Evolutionary conservation across 768 basidiomycete genomes (phyloP).

Genomic region (Chiua virens): DNA sequence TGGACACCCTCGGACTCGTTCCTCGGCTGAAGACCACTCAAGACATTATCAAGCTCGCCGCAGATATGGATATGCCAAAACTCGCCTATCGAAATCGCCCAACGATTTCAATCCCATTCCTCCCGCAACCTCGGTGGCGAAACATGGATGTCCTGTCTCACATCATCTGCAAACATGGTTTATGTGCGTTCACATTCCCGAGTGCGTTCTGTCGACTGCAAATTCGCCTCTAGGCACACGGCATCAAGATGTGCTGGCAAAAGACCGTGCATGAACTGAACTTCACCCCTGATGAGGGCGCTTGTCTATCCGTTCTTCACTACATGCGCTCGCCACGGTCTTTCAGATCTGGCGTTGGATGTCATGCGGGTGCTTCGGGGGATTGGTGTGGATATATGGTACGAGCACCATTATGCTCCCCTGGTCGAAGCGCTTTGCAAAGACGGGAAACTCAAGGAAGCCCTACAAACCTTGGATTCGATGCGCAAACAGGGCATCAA

Average conservation of each 20-base stretch:
- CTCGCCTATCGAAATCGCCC: constrained; percentile 73
- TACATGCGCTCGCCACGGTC: constrained; percentile 72
- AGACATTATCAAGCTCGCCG: constrained; percentile 52
- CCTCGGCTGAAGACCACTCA: constrained; percentile 52
- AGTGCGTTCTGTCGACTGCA: not conserved
- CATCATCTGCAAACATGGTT: constrained; percentile 58
- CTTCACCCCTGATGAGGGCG: constrained; percentile 71
- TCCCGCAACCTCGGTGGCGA: constrained; percentile 50
- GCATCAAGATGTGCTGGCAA: constrained; percentile 63
- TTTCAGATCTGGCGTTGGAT: constrained; percentile 65
- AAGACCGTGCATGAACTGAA: constrained; percentile 51
- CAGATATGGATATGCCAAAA: constrained; percentile 53
- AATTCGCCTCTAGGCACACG: constrained; percentile 52
- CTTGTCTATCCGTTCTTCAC: constrained; percentile 68
- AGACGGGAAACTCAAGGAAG: constrained; percentile 57
- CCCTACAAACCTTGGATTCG: constrained; percentile 54
- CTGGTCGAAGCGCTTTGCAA: constrained; percentile 73
- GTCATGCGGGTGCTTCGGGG: constrained; percentile 57
- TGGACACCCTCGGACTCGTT: constrained; percentile 51
- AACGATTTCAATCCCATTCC: constrained; percentile 55
- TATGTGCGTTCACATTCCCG: constrained; percentile 56
- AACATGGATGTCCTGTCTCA: constrained; percentile 68
- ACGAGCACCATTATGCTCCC: constrained; percentile 77
- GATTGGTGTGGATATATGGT: constrained; percentile 45
- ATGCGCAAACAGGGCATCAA: constrained; percentile 57